These are phyloP conservation scores for Eucalyptus cloeziana DNA, from an alignment of 345 rosid species.

Conservation along the genomic window DNA sequence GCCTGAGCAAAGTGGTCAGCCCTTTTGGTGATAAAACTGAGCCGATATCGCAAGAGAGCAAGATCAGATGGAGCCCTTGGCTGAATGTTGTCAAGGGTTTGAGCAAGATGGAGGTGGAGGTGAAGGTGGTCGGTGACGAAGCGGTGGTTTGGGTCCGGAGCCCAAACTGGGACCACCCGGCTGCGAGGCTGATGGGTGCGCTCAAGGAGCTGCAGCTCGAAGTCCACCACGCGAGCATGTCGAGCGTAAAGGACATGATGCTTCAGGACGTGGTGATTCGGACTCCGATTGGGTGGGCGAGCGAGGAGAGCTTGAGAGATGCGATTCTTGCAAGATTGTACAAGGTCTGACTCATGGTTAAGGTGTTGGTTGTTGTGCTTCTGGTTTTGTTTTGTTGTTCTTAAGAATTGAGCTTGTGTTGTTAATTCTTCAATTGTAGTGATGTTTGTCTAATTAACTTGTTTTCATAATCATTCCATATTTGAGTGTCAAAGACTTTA, in stretches of 20 bases:
- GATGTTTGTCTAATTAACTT: background rate
- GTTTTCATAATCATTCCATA: background rate
- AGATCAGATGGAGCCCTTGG: background rate
- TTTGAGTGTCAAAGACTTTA: background rate
- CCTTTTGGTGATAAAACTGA: background rate
- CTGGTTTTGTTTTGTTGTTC: background rate
- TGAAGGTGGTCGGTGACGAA: constrained; percentile 39
- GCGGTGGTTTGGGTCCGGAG: constrained; percentile 31
- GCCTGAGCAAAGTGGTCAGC: background rate
- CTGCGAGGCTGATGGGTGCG: constrained; percentile 32
- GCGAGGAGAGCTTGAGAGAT: background rate
- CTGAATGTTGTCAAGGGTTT: background rate
- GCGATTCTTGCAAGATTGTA: background rate
- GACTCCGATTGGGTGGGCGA: constrained; percentile 10
- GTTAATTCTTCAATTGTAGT: background rate
- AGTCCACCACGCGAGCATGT: constrained; percentile 34
- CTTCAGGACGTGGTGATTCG: constrained; percentile 34
- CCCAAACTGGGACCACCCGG: constrained; percentile 25
- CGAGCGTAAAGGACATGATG: constrained; percentile 22
- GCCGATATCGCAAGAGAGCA: background rate
- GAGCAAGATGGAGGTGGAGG: constrained; percentile 17
- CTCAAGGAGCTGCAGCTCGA: constrained; percentile 27
- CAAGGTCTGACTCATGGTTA: background rate
- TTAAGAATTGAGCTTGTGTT: background rate
- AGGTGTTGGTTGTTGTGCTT: background rate